Evolutionary conservation across 331 rosid genomes (phyloP).

Genomic region (Dryas integrifolia): DNA sequence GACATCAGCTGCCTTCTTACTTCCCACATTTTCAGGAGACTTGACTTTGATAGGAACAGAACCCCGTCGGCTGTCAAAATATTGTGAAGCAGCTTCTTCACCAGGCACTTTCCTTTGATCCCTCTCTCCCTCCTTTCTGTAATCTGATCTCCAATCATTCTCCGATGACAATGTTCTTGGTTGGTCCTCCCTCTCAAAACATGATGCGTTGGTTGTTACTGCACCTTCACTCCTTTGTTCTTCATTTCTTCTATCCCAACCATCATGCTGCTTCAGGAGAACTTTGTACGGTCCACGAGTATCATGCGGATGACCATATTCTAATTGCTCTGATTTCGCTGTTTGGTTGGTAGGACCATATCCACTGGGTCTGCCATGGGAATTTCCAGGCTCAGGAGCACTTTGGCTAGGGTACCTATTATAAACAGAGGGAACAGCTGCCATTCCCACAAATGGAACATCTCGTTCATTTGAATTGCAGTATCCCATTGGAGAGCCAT

Average conservation of each 20-base stretch:
- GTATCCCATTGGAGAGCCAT: constrained; percentile 62
- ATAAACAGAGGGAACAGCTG: constrained; percentile 54
- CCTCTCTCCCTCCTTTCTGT: constrained; percentile 43
- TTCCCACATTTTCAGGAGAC: constrained; percentile 41
- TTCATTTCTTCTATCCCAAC: constrained; percentile 55
- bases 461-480: constrained; percentile 68
- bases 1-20: constrained; percentile 35
- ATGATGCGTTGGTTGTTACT: constrained; percentile 28
- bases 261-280: constrained; percentile 69
- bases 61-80: constrained; percentile 45
- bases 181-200: constrained; percentile 39
- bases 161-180: constrained; percentile 39
- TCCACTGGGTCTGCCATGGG: constrained; percentile 56
- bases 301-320: constrained; percentile 56
- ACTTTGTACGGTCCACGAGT: constrained; percentile 67
- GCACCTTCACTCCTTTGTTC: constrained; percentile 49
- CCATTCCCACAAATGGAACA: constrained; percentile 66
- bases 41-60: constrained; percentile 43
- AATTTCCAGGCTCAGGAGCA: constrained; percentile 50
- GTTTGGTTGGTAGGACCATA: constrained; percentile 45
- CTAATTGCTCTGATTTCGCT: constrained; percentile 50
- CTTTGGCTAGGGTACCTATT: constrained; percentile 55
- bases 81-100: constrained; percentile 52
- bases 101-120: constrained; percentile 34
- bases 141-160: constrained; percentile 52